A percentile compares a stretch with the other conserved stretches of the same genome.
Conservation (phyloP, 1,284 basidiomycete species). For the Takashimella koratensis region DNA sequence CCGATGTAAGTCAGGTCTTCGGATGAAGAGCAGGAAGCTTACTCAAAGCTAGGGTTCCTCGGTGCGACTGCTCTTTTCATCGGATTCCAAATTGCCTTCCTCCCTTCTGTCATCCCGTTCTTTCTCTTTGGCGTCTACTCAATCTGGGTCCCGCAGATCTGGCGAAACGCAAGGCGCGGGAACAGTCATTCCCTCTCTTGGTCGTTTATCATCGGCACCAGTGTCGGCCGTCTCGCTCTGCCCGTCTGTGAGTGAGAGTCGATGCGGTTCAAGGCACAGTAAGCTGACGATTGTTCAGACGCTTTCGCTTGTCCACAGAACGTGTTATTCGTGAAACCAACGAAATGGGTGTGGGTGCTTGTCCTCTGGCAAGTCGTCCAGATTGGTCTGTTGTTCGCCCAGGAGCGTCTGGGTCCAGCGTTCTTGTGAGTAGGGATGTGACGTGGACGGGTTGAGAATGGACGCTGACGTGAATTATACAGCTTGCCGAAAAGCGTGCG, state of each 20-base stretch:
- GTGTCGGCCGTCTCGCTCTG: conserved; percentile 64
- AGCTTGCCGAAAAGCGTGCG: conserved; percentile 36
- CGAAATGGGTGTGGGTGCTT: conserved; percentile 66
- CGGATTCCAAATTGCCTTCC: conserved; percentile 66
- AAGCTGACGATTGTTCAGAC: too few relatives aligned
- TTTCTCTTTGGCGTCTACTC: conserved; percentile 70
- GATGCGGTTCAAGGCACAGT: too few relatives aligned
- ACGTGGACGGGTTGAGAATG: neutral
- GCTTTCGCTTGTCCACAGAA: conserved; percentile 78
- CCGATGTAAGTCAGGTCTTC: conserved; percentile 12
- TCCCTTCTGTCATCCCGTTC: conserved; percentile 65
- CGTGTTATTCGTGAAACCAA: conserved; percentile 66
- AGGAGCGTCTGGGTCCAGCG: conserved; percentile 70
- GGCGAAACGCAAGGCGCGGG: conserved; percentile 67
- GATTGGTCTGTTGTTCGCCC: conserved; percentile 62
- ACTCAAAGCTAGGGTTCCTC: conserved; percentile 3
- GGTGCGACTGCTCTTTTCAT: conserved; percentile 52
- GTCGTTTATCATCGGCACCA: conserved; percentile 75
- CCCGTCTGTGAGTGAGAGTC: conserved; percentile 75
- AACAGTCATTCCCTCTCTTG: conserved; percentile 64
- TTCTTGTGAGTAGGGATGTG: conserved; percentile 60
- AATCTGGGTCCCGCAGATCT: conserved; percentile 78
- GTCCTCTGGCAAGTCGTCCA: conserved; percentile 64
- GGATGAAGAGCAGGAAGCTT: too few relatives aligned
- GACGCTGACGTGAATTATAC: neutral